Base-by-base conservation (phyloP, 129 eudicot genomes). In the Mikania micrantha region DNA sequence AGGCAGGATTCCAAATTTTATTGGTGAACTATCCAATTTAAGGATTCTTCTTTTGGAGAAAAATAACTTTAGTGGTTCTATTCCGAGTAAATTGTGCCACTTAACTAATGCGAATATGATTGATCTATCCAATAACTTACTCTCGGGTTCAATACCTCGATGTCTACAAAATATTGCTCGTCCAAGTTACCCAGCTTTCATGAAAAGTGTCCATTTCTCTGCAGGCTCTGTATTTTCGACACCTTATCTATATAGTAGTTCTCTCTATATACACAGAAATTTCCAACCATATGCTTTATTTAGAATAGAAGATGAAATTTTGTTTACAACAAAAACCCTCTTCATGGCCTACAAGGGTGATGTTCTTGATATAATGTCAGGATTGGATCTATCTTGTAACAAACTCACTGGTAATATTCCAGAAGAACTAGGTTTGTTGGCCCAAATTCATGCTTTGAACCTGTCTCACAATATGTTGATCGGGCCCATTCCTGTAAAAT, bases 351-450 rank as follows among this genome's bases (percentile, higher is more conserved):
- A 72, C 64, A 72, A 8, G 22, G 74, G 78, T 9, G 34, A 3
- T 5, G 34, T 58, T 5, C 67, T 78, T 64, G 58, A 78, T 59
- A 58, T 10, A 16, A 72, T 72, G 74, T 22, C 67, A 0, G 77
- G 81, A 12, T 45, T 77, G 47, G 77, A 77, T 54, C 34, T 77
- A 9, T 77, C 81, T 0, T n/a, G 13, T 31, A 70, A 77, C 64
- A 70, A 63, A 20, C 34, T 77, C 1, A 38, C 53, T 3, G 77
- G 81, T 15, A 25, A 41, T 25, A 70, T 77, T 34, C 81, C 73
- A 12, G 1, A 27, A 22, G 72, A 70, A 25, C 21, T 77, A 7
- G 73, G 77, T 2, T 12, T 58, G 20, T 19, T 77, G 22, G 64
- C 10, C 17, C 8, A 49, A 45, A 70, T 77, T 41, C 72, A 3